Evolutionary conservation across 2,329 filamentous ascomycete genomes (phyloP).

Genomic region (Cordyceps militaris): DNA sequence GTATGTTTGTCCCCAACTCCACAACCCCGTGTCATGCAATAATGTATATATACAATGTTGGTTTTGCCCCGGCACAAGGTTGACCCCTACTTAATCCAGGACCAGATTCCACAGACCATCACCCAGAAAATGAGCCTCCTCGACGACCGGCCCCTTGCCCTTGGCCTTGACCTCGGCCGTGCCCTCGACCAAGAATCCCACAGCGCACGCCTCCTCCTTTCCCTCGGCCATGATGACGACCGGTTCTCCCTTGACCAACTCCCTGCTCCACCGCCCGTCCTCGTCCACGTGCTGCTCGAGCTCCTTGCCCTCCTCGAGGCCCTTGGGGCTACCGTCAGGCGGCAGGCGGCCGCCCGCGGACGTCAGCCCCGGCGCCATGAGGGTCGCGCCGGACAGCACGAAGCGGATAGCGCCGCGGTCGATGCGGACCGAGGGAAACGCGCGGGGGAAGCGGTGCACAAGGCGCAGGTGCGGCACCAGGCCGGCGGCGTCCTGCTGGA

Average conservation of each 20-base stretch:
- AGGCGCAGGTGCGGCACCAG: conserved; percentile 83
- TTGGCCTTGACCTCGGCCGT: conserved; percentile 90
- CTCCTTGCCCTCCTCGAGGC: conserved; percentile 34
- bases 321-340: conserved; percentile 32
- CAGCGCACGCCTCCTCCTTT: conserved; percentile 83
- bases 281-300: conserved; percentile 35
- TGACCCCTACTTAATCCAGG: conserved; percentile 37
- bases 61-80: no score
- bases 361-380: conserved; percentile 94
- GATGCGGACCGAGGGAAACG: conserved; percentile 79
- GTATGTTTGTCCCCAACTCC: conserved; percentile 5
- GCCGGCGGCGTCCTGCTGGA: conserved; percentile 69
- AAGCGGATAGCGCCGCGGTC: conserved; percentile 96
- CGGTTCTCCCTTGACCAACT: conserved; percentile 72
- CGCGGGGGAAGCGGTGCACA: conserved; percentile 81
- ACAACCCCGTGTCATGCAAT: not conserved
- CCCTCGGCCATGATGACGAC: conserved; percentile 90
- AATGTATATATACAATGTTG: conserved; percentile 1
- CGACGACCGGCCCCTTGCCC: conserved; percentile 89
- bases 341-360: conserved; percentile 76
- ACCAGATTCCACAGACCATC: conserved; percentile 83
- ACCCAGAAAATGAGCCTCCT: conserved; percentile 87
- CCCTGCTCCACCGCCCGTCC: conserved; percentile 53
- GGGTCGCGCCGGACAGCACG: conserved; percentile 82
- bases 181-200: conserved; percentile 75